These are phyloP conservation scores for Apophysomyces trapeziformis DNA, from an alignment of 371 early-diverging fungal species.

Conservation along the genomic window DNA sequence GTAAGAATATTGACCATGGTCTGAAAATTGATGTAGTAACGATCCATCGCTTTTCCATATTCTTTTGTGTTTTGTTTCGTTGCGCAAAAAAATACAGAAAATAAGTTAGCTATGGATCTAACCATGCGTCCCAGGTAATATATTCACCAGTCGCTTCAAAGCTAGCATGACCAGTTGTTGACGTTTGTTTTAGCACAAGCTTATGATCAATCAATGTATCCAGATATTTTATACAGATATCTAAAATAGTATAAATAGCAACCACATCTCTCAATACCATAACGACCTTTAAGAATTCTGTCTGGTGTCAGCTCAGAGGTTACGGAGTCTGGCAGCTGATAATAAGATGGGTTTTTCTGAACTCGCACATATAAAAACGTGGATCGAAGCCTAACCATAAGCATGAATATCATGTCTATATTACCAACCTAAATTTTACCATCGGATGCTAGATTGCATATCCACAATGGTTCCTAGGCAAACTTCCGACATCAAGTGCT, in stretches of 20 bases:
- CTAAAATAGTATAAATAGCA: slow-evolving; percentile 22
- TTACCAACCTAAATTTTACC: slow-evolving; percentile 39
- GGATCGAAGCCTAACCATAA: slow-evolving; percentile 62
- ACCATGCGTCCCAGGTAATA: neutral
- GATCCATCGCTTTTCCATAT: slow-evolving; percentile 57
- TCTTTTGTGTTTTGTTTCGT: slow-evolving; percentile 19
- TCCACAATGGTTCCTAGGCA: slow-evolving; percentile 70
- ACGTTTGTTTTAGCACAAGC: slow-evolving; percentile 1
- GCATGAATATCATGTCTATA: neutral
- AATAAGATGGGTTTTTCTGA: slow-evolving; percentile 63
- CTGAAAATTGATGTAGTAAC: slow-evolving; percentile 49
- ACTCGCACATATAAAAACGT: slow-evolving; percentile 77
- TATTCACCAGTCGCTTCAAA: neutral
- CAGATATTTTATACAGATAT: slow-evolving; percentile 61
- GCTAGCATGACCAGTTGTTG: slow-evolving; percentile 11
- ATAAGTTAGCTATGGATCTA: neutral
- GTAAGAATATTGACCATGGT: slow-evolving; percentile 46
- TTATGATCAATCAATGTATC: slow-evolving; percentile 27
- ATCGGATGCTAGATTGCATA: slow-evolving; percentile 61
- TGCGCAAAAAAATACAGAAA: no score
- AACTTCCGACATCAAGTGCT: slow-evolving; percentile 86
- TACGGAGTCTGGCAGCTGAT: slow-evolving; percentile 44
- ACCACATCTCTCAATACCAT: neutral
- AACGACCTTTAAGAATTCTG: slow-evolving; percentile 47
- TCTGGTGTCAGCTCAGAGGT: slow-evolving; percentile 31